Base-by-base conservation (phyloP, 2,329 filamentous ascomycete species). In the Rhynchosporium agropyri region DNA sequence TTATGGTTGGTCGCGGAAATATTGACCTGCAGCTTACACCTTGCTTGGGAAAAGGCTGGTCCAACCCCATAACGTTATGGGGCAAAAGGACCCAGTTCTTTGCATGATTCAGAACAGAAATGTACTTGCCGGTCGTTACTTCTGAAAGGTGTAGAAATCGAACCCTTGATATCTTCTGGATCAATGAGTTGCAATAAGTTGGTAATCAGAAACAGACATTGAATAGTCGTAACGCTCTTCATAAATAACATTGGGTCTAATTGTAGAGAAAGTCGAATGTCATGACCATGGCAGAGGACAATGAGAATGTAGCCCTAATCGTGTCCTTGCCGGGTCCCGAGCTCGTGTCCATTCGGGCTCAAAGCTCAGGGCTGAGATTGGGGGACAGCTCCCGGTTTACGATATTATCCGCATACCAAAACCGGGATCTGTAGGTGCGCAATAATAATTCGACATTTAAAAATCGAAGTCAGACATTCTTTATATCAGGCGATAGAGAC, bases 281-380 rank as follows among this genome's bases (percentile, higher is more conserved):
- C 50, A 8, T 20, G 20, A 15, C 45, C 28, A 3, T 28, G 5
- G n/a, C 8, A 13, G 31, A 8, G 31, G 9, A n/a, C 20, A 10
- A 53, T 15, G 38, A 53, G 50, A 33, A 31, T 53, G 33, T 38
- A 51, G 50, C n/a, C 29, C 50, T n/a, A 43, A n/a, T 15, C 12
- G 8, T 51, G 6, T 36, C 4, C 49, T 53, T 26, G 50, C 50
- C 50, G 50, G 50, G 15, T 53, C 50, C 50, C 50, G 50, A 53
- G n/a, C 31, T 53, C 50, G 50, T 53, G 50, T 53, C 38, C 50
- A 12, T 33, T 53, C 50, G 38, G 50, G 50, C 31, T 33, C 38
- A 33, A 51, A 13, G 49, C 36, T 33, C 33, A 33, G 49, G 48
- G 48, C 26, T 31, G 28, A 29, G 48, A 13, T 13, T 33, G 28